Evolutionary conservation across 2,329 filamentous ascomycete species (phyloP).

Genomic region (Cyclaneusma minus): DNA sequence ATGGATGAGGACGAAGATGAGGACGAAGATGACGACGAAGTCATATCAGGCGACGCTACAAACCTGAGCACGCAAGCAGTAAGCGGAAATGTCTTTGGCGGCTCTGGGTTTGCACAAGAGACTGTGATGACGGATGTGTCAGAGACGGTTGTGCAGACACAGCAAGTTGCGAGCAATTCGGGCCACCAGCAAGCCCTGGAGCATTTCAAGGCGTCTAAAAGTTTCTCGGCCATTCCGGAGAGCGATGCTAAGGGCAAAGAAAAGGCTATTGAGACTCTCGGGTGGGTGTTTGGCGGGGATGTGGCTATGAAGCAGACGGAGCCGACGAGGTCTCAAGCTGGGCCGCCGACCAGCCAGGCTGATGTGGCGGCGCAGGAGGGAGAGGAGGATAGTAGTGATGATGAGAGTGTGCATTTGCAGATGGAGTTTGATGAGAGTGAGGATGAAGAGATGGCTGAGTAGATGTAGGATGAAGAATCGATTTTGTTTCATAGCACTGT

Average conservation of each 20-base stretch:
- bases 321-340: conserved; percentile 3
- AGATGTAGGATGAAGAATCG: background rate
- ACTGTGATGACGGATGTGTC: conserved; percentile 3
- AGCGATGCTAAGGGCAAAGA: conserved; percentile 9
- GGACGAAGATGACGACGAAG: conserved; percentile 6
- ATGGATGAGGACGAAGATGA: conserved; percentile 19
- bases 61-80: conserved; percentile 4
- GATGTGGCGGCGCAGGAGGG: conserved; percentile 7
- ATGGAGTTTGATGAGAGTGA: conserved; percentile 29
- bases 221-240: conserved; percentile 1
- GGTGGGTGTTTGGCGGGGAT: too few relatives aligned
- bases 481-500: too few relatives aligned
- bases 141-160: background rate
- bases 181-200: background rate
- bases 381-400: conserved; percentile 25
- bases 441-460: conserved; percentile 22
- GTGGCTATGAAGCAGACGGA: too few relatives aligned
- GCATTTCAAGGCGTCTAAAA: background rate
- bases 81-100: conserved; percentile 15
- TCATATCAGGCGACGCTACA: conserved; percentile 1
- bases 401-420: conserved; percentile 31
- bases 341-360: conserved; percentile 1
- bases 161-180: background rate
- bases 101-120: conserved; percentile 4
- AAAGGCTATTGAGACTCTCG: conserved; percentile 8